Evolutionary conservation across 1,284 basidiomycete genomes (phyloP), one percentile per base, ranked within the genome.

Genomic region (Golubevia sp.): DNA sequence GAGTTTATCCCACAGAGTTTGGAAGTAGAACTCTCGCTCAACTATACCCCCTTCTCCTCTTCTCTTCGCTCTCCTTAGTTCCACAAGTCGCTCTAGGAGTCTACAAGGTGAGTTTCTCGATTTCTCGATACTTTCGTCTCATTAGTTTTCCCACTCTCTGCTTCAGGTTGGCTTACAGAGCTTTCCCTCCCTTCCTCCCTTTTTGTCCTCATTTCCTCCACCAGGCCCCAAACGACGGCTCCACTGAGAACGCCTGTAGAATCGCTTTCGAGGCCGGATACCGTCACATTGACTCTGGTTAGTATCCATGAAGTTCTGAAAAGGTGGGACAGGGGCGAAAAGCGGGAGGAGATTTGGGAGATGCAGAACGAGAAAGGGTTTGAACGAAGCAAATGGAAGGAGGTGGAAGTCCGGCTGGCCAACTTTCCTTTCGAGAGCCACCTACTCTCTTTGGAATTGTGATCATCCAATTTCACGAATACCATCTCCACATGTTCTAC

Each of bases 181-280:
- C n/a, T n/a, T n/a, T n/a, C n/a, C n/a, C n/a, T n/a, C n/a, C 11
- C 30, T 34, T 34, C 30, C 11, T 34, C 30, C 11, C 30, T 5
- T 11, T 34, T 34, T 11, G 4, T 34, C 30, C 30, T 34, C 30
- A 5, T 34, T 11, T 34, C 4, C 30, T 34, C 30, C 30, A 34
- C 30, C 30, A 34, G 30, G 79, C 78, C 20, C 77, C 76, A 64
- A 81, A 81, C 73, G 77, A 81, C 66, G 73, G 71, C 57, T 78
- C 76, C 57, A 80, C 79, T 56, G 76, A 81, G 66, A 64, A 77
- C 56, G 79, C 79, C 60, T 73, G 77, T 71, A 78, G 78, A 68
- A 79, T 75, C 77, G 77, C 77, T 49, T 78, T 78, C 25, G 79
- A 79, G 63, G 78, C 76, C 52, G 79, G 77, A 34, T 81, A 81